phyloP scores from a whole-genome alignment of 2,329 filamentous ascomycete genomes.

The Cadophora sp. region DNA sequence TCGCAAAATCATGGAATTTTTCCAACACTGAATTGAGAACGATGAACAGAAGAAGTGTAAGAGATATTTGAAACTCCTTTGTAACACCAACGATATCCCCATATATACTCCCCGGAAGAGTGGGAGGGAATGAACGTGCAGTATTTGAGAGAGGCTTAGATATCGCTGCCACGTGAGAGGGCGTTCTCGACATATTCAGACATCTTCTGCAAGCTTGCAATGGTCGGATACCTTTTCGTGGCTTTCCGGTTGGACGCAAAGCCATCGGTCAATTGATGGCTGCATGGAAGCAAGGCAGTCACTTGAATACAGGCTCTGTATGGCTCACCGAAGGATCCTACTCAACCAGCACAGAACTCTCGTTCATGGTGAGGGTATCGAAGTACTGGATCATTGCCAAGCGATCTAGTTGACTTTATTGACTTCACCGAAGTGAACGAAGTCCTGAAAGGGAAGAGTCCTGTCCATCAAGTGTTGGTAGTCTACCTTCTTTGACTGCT shows the following conservation, averaged over 20 bases:
- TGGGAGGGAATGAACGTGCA: background rate
- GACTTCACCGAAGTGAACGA: background rate
- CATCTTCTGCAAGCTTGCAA: background rate
- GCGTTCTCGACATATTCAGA: background rate
- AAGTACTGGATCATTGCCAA: too few species aligned
- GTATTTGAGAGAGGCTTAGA: background rate
- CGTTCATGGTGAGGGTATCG: too few species aligned
- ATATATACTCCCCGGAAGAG: background rate
- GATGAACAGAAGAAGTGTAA: background rate
- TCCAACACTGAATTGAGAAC: background rate
- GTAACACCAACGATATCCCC: background rate
- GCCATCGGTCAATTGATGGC: background rate
- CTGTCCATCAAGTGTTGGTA: background rate
- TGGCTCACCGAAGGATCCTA: background rate
- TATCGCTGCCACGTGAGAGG: background rate
- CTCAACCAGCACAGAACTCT: background rate
- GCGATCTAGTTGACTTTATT: background rate
- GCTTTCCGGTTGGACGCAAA: background rate
- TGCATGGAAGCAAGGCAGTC: slow-evolving; percentile 5
- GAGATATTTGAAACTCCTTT: background rate
- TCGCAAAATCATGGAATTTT: background rate
- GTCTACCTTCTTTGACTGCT: background rate
- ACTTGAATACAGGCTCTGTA: background rate
- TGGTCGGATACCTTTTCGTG: background rate
- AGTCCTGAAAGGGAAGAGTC: background rate